Evolutionary conservation across 306 rosid genomes (phyloP).

Genomic region (Prosopis cineraria): DNA sequence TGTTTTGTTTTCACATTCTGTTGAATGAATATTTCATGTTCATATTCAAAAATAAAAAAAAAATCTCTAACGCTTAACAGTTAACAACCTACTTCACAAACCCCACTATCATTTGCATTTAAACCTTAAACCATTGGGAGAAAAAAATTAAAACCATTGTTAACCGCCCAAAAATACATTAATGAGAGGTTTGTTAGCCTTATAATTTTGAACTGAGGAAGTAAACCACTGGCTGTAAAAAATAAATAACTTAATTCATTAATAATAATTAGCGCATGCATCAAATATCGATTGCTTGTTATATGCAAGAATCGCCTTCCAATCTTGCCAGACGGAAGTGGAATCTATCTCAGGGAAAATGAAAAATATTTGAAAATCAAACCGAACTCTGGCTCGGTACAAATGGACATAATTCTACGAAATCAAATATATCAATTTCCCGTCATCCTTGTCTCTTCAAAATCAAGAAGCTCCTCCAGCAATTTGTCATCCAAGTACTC

Average conservation of each 20-base stretch:
- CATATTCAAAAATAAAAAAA: too few relatives aligned
- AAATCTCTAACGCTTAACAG: too few relatives aligned
- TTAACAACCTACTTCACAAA: not conserved
- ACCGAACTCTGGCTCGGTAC: not conserved
- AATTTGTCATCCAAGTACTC: conserved; percentile 77
- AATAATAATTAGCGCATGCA: not conserved
- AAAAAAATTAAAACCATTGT: too few relatives aligned
- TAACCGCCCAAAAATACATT: too few relatives aligned
- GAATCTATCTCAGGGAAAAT: not conserved
- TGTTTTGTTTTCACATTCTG: too few relatives aligned
- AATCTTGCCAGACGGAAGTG: not conserved
- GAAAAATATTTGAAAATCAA: not conserved
- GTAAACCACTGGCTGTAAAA: not conserved
- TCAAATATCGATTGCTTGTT: not conserved
- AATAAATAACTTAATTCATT: not conserved
- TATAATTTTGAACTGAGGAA: too few relatives aligned
- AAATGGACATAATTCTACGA: not conserved
- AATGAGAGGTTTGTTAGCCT: too few relatives aligned
- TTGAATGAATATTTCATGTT: too few relatives aligned
- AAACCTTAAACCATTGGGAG: not conserved
- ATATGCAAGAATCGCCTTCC: not conserved
- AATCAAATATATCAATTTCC: conserved; percentile 18
- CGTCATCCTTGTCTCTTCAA: conserved; percentile 48
- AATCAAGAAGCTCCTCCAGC: conserved; percentile 85
- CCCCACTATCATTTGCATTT: not conserved